phyloP scores from a whole-genome alignment of 192 early-diverging fungal species.

The Gryganskiella cystojenkinii region DNA sequence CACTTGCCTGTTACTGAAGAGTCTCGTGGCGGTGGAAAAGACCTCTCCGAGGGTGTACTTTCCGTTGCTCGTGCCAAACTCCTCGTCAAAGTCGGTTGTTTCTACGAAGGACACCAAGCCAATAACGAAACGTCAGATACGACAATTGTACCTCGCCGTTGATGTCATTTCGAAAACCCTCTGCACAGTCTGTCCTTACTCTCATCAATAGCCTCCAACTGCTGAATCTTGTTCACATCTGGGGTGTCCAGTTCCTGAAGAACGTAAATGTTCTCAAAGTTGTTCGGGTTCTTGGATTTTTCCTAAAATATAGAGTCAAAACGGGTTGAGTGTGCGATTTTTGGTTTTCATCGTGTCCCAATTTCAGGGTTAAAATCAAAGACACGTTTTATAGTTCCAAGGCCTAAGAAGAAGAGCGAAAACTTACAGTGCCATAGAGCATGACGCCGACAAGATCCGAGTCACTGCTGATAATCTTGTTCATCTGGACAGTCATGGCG shows the following conservation, averaged over 20 bases:
- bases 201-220: constrained; percentile 64
- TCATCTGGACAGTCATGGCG: constrained; percentile 46
- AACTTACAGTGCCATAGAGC: constrained; percentile 60
- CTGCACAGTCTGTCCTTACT: constrained; percentile 42
- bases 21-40: constrained; percentile 68
- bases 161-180: too few relatives aligned
- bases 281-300: constrained; percentile 62
- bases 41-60: constrained; percentile 70
- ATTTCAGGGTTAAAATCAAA: too few relatives aligned
- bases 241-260: constrained; percentile 71
- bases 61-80: constrained; percentile 59
- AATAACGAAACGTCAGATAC: too few relatives aligned
- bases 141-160: too few relatives aligned
- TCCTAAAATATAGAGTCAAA: constrained; percentile 15
- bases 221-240: constrained; percentile 67
- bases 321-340: too few relatives aligned
- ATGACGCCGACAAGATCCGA: constrained; percentile 59
- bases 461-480: constrained; percentile 56
- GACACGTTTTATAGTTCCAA: too few relatives aligned
- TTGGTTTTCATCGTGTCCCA: too few relatives aligned
- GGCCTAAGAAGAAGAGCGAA: too few relatives aligned
- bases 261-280: constrained; percentile 68
- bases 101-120: too few relatives aligned
- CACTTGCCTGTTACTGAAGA: constrained; percentile 69
- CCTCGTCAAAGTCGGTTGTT: constrained; percentile 53